Evolutionary conservation across 2,329 filamentous ascomycete genomes (phyloP).

Genomic region (Epichloe amarillans): DNA sequence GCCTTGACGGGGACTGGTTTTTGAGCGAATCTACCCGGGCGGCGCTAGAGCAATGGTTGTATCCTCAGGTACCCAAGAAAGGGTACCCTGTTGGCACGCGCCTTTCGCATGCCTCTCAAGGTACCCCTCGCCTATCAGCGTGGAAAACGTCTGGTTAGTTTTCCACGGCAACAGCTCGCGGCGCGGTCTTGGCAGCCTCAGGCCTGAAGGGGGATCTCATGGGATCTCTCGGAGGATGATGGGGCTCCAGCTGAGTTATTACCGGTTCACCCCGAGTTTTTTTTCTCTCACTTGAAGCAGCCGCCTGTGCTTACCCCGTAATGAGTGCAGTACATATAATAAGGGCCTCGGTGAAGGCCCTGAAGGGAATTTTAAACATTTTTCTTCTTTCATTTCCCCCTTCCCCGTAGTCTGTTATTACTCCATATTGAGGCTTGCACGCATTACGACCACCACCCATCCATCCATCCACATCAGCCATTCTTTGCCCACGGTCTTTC

Average conservation of each 20-base stretch:
- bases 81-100: background rate
- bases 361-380: background rate
- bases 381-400: background rate
- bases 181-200: slow-evolving; percentile 18
- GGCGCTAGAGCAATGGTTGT: slow-evolving; percentile 14
- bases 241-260: slow-evolving; percentile 12
- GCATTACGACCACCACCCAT: background rate
- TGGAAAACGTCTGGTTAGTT: background rate
- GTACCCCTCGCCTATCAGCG: background rate
- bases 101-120: background rate
- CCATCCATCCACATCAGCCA: background rate
- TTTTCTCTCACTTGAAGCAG: slow-evolving; percentile 11
- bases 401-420: background rate
- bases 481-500: background rate
- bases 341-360: background rate
- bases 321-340: background rate
- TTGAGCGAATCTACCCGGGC: slow-evolving; percentile 40
- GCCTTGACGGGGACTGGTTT: slow-evolving; percentile 32
- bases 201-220: slow-evolving; percentile 10
- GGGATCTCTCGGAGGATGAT: too few relatives aligned
- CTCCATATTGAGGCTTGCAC: background rate
- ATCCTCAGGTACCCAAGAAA: slow-evolving; percentile 5
- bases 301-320: background rate
- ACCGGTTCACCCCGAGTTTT: slow-evolving; percentile 22
- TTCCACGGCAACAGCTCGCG: slow-evolving; percentile 20